phyloP scores from a whole-genome alignment of 2,329 filamentous ascomycete genomes.

The Ceratocystis papillata region DNA sequence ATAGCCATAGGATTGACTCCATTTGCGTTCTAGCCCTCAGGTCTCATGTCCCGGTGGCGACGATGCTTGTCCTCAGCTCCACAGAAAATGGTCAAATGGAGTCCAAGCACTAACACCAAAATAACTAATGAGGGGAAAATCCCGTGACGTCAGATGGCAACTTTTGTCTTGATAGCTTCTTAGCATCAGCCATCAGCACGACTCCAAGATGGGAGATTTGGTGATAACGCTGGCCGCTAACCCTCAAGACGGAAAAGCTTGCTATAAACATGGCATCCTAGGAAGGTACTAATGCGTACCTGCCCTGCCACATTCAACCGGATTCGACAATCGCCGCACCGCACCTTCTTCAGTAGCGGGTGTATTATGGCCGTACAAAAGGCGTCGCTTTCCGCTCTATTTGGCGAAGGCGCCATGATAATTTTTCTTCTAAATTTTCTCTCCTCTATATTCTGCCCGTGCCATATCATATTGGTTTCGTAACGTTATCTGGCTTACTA shows the following conservation, averaged over 20 bases:
- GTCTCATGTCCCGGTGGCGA: background rate
- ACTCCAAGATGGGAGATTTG: background rate
- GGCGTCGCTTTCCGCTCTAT: background rate
- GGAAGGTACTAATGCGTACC: background rate
- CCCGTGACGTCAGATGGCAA: slow-evolving; percentile 10
- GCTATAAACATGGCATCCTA: background rate
- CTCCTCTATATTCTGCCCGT: background rate
- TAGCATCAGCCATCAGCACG: slow-evolving; percentile 11
- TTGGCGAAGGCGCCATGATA: background rate
- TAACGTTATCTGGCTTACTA: slow-evolving; percentile 5
- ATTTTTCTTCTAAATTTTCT: slow-evolving; percentile 2
- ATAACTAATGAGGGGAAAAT: background rate
- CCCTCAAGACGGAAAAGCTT: background rate
- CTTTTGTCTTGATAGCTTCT: background rate
- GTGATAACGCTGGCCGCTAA: slow-evolving; percentile 1
- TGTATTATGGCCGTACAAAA: slow-evolving; percentile 13
- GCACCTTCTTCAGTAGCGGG: background rate
- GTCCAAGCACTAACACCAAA: slow-evolving; percentile 1
- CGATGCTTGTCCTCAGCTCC: background rate
- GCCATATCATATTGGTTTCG: background rate
- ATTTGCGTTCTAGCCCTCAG: background rate
- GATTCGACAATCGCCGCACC: background rate
- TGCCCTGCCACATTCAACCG: background rate
- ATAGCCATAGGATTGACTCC: background rate
- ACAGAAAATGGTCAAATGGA: background rate